Evolutionary conservation across 768 basidiomycete genomes (phyloP), one percentile per base, ranked within the genome.

Genomic region (Clitopilus passeckerianus): DNA sequence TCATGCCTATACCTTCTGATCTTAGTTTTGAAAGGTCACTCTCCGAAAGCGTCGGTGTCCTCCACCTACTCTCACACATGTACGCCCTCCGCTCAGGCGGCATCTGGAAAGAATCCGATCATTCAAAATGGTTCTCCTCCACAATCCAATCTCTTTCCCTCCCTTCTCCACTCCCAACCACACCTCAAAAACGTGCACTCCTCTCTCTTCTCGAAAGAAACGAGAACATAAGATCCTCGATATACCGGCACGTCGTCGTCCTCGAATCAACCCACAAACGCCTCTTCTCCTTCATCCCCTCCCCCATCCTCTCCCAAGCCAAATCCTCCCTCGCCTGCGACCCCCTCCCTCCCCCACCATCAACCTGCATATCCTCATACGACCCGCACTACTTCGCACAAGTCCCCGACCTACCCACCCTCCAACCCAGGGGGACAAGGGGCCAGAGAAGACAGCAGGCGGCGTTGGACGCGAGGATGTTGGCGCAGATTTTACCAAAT

Each of bases 1-100:
- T 6, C n/a, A 23, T 44, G 50, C 54, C 35, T 22, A 20, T 35
- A 16, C n/a, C 56, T 56, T 54, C 53, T 46, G 18, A 46, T 20
- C n/a, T n/a, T n/a, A n/a, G n/a, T n/a, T n/a, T n/a, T n/a, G n/a
- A n/a, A n/a, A 77, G 83, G 54, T 70, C 67, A 57, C 68, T 82
- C 16, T 66, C 74, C 0, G 68, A 74, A 15, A 67, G 81, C 23
- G 71, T 76, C 8, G 80, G 82, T 0, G 69, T 82, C 1, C 73
- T 93, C 0, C 89, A 97, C 63, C 82, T 97, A 7, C 80, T 98
- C 3, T 90, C 91, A 0, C 91, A 95, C 66, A 83, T 98, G 22
- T 98, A 98, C 70, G 91, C 82, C 3, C 84, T 89, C 44, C 88
- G 93, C 6, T 90, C 92, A 0, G 77, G 73, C 8, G 70, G 86